Percentiles rank a stretch among this genome's conserved stretches.
Evolutionary conservation across 495 filamentous ascomycete species (phyloP).

Genomic region (Hypoxylon fuscum): DNA sequence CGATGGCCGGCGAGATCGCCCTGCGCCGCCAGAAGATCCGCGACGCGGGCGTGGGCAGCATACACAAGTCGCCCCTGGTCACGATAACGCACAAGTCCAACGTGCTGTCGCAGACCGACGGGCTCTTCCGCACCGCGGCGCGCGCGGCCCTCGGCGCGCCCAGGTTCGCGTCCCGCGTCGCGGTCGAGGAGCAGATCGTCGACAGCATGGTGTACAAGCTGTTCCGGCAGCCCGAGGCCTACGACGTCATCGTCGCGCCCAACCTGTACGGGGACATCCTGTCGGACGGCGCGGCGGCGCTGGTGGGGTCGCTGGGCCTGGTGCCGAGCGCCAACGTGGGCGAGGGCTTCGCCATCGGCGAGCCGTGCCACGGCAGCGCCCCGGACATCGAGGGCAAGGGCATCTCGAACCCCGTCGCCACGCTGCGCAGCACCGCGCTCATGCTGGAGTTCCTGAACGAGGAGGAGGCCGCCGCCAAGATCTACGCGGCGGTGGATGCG

Average conservation of each 20-base stretch:
- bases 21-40: conserved; percentile 85
- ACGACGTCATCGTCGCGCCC: conserved; percentile 98
- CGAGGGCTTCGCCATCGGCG: conserved; percentile 92
- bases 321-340: conserved; percentile 98
- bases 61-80: conserved; percentile 77
- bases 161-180: conserved; percentile 63
- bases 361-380: conserved; percentile 96
- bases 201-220: conserved; percentile 99
- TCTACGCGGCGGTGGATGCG: conserved; percentile 91
- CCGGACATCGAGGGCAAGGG: conserved; percentile 93
- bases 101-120: conserved; percentile 95
- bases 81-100: conserved; percentile 99
- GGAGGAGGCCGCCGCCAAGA: conserved; percentile 82
- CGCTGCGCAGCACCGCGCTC: conserved; percentile 85
- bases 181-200: conserved; percentile 96
- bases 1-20: conserved; percentile 94
- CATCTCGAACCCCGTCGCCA: conserved; percentile 97
- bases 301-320: conserved; percentile 92
- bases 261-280: conserved; percentile 98
- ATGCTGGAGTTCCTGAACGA: conserved; percentile 97
- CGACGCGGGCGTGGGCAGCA: conserved; percentile 52
- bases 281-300: conserved; percentile 92
- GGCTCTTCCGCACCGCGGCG: conserved; percentile 87
- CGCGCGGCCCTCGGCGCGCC: conserved; percentile 71
- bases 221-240: conserved; percentile 90